A percentile compares a stretch with the other conserved stretches of the same genome.
phyloP scores from a whole-genome alignment of 225 moss, liverwort and hornwort species.

The Sphagnum tenellum region DNA sequence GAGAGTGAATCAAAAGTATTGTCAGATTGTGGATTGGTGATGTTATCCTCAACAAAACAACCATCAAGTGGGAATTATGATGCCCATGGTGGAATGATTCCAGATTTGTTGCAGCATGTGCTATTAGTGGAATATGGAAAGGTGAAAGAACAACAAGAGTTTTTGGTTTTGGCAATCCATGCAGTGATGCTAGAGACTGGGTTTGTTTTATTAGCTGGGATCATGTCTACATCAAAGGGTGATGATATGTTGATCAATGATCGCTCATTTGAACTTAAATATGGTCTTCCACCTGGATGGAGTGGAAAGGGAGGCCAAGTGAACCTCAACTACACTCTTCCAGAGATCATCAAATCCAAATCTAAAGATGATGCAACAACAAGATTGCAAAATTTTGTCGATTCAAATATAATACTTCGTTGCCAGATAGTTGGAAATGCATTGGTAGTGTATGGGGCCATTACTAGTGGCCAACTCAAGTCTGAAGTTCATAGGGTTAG shows the following conservation, averaged over 20 bases:
- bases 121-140: constrained; percentile 47
- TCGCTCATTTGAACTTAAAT: not conserved
- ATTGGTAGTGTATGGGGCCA: constrained; percentile 75
- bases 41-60: too few relatives aligned
- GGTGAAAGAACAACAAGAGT: constrained; percentile 49
- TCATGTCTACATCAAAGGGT: constrained; percentile 29
- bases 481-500: constrained; percentile 67
- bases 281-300: constrained; percentile 62
- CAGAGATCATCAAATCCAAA: constrained; percentile 24
- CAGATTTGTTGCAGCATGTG: constrained; percentile 77
- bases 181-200: constrained; percentile 96
- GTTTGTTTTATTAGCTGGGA: constrained; percentile 45
- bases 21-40: too few relatives aligned
- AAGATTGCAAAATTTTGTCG: constrained; percentile 15
- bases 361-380: not conserved
- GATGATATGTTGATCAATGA: constrained; percentile 1
- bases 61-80: too few relatives aligned
- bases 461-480: constrained; percentile 46
- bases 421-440: constrained; percentile 77
- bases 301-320: constrained; percentile 54
- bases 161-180: constrained; percentile 73
- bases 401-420: constrained; percentile 69
- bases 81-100: constrained; percentile 23
- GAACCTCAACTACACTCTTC: constrained; percentile 72
- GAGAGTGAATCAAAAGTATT: constrained; percentile 11